Conservation (phyloP, 345 rosid genomes). For the Sisymbrium altissimum region DNA sequence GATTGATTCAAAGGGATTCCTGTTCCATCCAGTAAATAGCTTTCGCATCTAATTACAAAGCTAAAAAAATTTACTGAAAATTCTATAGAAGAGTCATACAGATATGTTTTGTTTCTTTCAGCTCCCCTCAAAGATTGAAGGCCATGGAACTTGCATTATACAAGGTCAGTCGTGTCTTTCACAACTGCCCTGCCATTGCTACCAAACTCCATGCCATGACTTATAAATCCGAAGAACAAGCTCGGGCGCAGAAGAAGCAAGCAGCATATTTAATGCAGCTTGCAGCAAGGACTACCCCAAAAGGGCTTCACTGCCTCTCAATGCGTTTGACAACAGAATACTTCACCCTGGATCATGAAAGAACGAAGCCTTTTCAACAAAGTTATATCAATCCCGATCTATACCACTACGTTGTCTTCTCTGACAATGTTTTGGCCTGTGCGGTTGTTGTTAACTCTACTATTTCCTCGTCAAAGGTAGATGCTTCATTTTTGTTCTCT, state of each 20-base stretch:
- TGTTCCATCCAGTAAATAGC: not conserved
- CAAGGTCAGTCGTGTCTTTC: constrained; percentile 55
- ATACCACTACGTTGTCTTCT: constrained; percentile 80
- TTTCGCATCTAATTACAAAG: constrained; percentile 1
- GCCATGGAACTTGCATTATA: constrained; percentile 56
- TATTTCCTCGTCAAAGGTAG: constrained; percentile 65
- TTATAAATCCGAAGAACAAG: constrained; percentile 70
- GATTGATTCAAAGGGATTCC: not conserved
- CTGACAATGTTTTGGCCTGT: constrained; percentile 86
- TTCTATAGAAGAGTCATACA: not conserved
- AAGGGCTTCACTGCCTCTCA: constrained; percentile 93
- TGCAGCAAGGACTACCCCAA: constrained; percentile 83
- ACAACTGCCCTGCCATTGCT: constrained; percentile 63
- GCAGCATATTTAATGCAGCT: constrained; percentile 70
- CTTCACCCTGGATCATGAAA: constrained; percentile 53
- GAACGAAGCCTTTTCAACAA: constrained; percentile 52
- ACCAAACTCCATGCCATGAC: constrained; percentile 72
- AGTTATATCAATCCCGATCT: constrained; percentile 49
- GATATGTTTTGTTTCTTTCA: constrained; percentile 36
- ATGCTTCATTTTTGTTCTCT: not conserved
- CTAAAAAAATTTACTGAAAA: not conserved
- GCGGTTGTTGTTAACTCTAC: constrained; percentile 89
- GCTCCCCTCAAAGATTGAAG: constrained; percentile 61
- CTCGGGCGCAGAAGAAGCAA: constrained; percentile 58
- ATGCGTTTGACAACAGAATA: constrained; percentile 83